Evolutionary conservation across 495 filamentous ascomycete genomes (phyloP).

Genomic region (Xanthoparmelia taractica): DNA sequence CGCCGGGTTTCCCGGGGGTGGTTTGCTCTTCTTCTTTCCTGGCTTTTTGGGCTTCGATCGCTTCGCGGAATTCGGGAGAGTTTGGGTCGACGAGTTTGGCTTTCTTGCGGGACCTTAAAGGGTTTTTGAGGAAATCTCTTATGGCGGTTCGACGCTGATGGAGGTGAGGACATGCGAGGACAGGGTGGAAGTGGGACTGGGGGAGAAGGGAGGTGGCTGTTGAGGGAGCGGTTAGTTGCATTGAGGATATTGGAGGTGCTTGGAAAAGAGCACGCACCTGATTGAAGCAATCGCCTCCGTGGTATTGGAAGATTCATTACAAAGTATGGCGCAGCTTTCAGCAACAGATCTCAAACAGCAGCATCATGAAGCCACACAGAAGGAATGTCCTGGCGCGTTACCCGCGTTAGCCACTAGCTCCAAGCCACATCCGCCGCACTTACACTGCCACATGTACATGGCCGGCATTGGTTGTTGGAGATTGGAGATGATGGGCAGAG

Average conservation of each 20-base stretch:
- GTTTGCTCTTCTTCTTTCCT: slow-evolving; percentile 18
- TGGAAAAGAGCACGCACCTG: not conserved
- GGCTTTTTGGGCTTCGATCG: slow-evolving; percentile 14
- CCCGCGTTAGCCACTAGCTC: not conserved
- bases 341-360: not conserved
- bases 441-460: not conserved
- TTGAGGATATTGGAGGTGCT: not conserved
- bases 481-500: not conserved
- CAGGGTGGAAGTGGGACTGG: slow-evolving; percentile 13
- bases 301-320: slow-evolving; percentile 9
- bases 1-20: slow-evolving; percentile 32
- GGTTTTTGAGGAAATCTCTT: slow-evolving; percentile 20
- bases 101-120: slow-evolving; percentile 26
- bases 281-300: slow-evolving; percentile 8
- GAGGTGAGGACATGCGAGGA: slow-evolving; percentile 17
- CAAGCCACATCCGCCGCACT: not conserved
- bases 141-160: slow-evolving; percentile 15
- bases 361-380: not conserved
- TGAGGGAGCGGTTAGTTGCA: not conserved
- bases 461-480: not conserved
- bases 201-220: slow-evolving; percentile 27
- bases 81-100: slow-evolving; percentile 27
- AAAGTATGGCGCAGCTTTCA: not conserved
- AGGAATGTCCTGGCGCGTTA: not conserved
- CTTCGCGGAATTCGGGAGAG: slow-evolving; percentile 6